These are phyloP conservation scores for Mortierella alpina DNA, from an alignment of 192 early-diverging fungal species.

Conservation along the genomic window DNA sequence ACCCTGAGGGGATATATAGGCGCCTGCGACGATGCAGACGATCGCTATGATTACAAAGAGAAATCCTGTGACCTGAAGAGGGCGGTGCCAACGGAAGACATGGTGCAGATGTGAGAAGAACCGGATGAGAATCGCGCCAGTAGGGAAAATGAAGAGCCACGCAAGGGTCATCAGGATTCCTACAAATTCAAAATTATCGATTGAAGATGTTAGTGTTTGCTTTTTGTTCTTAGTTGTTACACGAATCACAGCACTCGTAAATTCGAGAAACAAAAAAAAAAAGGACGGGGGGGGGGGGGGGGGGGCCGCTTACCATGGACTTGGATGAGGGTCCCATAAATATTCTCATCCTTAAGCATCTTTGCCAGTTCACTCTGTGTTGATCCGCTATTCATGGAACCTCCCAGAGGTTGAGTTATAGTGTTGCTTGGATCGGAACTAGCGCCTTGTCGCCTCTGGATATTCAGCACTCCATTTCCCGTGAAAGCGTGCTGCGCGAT, in stretches of 20 bases:
- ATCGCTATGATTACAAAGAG: constrained; percentile 1
- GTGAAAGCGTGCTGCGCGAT: constrained; percentile 20
- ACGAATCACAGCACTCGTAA: background rate
- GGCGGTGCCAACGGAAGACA: constrained; percentile 34
- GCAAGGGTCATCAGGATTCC: constrained; percentile 37
- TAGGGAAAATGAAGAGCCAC: constrained; percentile 34
- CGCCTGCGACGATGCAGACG: too few species aligned
- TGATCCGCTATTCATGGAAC: too few species aligned
- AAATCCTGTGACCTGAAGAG: constrained; percentile 33
- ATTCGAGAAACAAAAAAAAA: background rate
- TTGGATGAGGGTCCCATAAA: background rate
- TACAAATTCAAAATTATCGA: too few species aligned
- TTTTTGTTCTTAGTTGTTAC: too few species aligned
- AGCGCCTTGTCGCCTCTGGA: constrained; percentile 10
- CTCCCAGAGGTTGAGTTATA: background rate
- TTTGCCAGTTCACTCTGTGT: too few species aligned
- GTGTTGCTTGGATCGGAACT: constrained; percentile 13
- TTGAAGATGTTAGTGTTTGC: too few species aligned
- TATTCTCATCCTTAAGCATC: too few species aligned
- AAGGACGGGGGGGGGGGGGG: background rate
- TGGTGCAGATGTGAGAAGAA: constrained; percentile 25
- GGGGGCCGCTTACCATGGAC: background rate
- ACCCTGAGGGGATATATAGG: background rate
- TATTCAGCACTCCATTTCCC: constrained; percentile 17
- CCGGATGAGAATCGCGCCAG: constrained; percentile 26